A percentile compares a stretch with the other conserved stretches of the same genome.
phyloP scores from a whole-genome alignment of 2,329 filamentous ascomycete genomes.

The Metarhizium guizhouense region DNA sequence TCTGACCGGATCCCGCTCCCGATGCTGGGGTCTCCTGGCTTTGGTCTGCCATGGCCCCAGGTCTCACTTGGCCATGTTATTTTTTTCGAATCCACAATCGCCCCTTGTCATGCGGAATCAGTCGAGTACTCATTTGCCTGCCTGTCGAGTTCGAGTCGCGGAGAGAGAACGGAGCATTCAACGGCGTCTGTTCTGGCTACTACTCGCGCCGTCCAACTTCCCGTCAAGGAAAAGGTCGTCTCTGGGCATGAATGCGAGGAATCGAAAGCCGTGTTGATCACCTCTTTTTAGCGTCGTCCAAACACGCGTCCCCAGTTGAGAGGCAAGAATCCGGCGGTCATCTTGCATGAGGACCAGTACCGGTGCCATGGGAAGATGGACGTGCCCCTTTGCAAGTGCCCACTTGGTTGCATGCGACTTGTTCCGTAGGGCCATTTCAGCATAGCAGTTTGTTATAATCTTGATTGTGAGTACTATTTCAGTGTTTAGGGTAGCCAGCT shows the following conservation, averaged over 20 bases:
- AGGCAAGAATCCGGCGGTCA: neutral
- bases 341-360: neutral
- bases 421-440: neutral
- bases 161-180: too few relatives aligned
- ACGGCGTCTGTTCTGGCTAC: too few relatives aligned
- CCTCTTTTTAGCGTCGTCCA: neutral
- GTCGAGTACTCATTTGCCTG: too few relatives aligned
- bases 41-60: neutral
- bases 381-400: neutral
- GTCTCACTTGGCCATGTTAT: neutral
- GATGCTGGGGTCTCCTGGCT: neutral
- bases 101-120: too few relatives aligned
- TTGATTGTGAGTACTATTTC: too few relatives aligned
- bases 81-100: too few relatives aligned
- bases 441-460: too few relatives aligned
- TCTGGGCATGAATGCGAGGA: neutral
- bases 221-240: neutral
- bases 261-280: neutral
- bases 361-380: neutral
- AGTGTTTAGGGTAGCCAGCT: too few relatives aligned
- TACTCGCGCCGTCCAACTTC: neutral
- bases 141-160: too few relatives aligned
- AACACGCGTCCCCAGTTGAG: too few relatives aligned
- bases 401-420: neutral
- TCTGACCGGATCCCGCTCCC: neutral